These are phyloP conservation scores for Aspergillus olivimuriae DNA, from an alignment of 495 filamentous ascomycete species.

Conservation along the genomic window DNA sequence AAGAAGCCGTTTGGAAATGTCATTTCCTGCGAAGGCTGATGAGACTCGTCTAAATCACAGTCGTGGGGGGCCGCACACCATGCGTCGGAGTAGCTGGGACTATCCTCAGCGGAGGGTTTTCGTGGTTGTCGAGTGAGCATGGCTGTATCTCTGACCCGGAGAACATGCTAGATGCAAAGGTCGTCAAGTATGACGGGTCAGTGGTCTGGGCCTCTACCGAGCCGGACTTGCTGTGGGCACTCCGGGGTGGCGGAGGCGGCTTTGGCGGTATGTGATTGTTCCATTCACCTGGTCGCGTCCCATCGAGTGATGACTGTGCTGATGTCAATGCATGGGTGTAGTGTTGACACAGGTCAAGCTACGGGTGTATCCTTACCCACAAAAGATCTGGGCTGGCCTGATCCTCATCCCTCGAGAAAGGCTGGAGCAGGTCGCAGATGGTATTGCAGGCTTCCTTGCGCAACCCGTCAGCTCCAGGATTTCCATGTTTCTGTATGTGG, in stretches of 20 bases:
- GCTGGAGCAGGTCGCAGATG: slow-evolving; percentile 4
- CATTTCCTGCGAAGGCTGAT: neutral
- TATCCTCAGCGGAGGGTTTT: slow-evolving; percentile 7
- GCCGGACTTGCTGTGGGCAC: slow-evolving; percentile 34
- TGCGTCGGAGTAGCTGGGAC: slow-evolving; percentile 10
- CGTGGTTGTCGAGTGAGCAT: slow-evolving; percentile 9
- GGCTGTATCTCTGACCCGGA: slow-evolving; percentile 10
- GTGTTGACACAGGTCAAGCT: slow-evolving; percentile 4
- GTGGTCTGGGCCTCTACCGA: slow-evolving; percentile 15
- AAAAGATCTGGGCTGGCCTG: slow-evolving; percentile 11
- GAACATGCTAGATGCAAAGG: slow-evolving; percentile 14
- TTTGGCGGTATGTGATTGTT: slow-evolving; percentile 26
- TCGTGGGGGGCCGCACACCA: slow-evolving; percentile 12
- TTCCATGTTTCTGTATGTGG: slow-evolving; percentile 11
- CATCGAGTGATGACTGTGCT: neutral
- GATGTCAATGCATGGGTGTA: neutral
- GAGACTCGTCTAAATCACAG: neutral
- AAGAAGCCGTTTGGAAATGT: neutral
- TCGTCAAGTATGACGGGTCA: slow-evolving; percentile 15
- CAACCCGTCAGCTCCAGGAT: slow-evolving; percentile 4
- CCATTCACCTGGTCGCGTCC: neutral
- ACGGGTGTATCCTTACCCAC: slow-evolving; percentile 9
- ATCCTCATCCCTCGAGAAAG: slow-evolving; percentile 10
- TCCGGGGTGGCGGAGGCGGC: slow-evolving; percentile 41
- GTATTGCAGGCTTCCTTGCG: slow-evolving; percentile 3